phyloP scores from a whole-genome alignment of 257 asterid species.

The Solanum chaucha region DNA sequence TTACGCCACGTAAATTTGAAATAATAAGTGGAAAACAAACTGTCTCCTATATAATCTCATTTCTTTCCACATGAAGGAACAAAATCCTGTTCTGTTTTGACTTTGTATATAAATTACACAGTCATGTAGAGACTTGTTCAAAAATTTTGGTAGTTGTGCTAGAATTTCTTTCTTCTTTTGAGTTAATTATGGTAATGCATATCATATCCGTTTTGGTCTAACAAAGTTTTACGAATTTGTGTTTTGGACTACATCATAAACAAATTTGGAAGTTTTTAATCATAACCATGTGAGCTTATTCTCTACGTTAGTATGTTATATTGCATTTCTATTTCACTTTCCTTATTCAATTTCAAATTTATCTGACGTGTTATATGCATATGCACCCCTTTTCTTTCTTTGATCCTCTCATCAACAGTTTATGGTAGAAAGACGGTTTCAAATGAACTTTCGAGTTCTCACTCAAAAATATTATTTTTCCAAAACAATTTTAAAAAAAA shows the following conservation, averaged over 20 bases:
- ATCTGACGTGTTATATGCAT: neutral
- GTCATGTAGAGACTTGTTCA: neutral
- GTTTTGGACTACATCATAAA: neutral
- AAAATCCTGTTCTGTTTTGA: neutral
- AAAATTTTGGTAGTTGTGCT: neutral
- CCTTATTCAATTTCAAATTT: neutral
- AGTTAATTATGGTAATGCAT: neutral
- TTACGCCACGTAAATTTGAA: too few relatives aligned
- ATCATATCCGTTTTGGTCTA: neutral
- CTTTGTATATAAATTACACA: neutral
- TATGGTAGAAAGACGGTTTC: fast-evolving
- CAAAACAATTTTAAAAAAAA: fast-evolving
- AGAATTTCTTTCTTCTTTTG: neutral
- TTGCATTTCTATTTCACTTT: neutral
- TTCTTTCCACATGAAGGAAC: neutral
- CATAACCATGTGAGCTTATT: too few relatives aligned
- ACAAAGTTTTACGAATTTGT: neutral
- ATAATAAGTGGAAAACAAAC: too few relatives aligned
- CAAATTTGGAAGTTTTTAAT: too few relatives aligned
- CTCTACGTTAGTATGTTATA: too few relatives aligned
- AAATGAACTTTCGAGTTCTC: neutral
- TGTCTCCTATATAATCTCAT: neutral
- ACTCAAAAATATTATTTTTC: neutral
- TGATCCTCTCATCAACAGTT: neutral
- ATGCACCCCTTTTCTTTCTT: neutral